Evolutionary conservation across 768 basidiomycete genomes (phyloP), one percentile per base, ranked within the genome.

Genomic region (Boletales sp.): DNA sequence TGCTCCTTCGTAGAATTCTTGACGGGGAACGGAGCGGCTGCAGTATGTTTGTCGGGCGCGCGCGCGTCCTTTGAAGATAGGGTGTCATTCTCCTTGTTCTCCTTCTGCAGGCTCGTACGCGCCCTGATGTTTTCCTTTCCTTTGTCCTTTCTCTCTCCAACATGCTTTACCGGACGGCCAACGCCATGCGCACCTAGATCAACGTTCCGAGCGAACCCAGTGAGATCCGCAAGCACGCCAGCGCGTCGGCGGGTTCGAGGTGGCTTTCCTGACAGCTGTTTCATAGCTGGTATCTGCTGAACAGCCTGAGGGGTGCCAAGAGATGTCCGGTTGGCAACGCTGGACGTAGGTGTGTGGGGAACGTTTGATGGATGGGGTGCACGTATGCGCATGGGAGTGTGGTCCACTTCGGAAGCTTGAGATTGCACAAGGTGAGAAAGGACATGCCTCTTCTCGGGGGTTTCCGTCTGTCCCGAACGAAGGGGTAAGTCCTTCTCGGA

Each of bases 161-260:
- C 46, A 13, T 39, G 58, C 41, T 10, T 65, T 12, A 28, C 38
- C 4, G 50, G 54, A 35, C 43, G 52, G 33, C 58, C 66, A 28
- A 68, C 48, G 15, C 67, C 67, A 45, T 65, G 69, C 14, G 61
- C 69, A 13, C 57, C 50, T 0, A 65, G 44, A 42, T 67, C 67
- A 43, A 65, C 65, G 28, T 70, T 69, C 40, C 62, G 64, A 50
- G 65, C 59, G 18, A 70, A 58, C 7, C 67, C 66, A 6, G 74
- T 77, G 25, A 77, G 56, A 47, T 79, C 75, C 10, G 60, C 67
- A 9, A 79, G 61, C 19, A 68, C 71, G 15, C 68, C 66, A 17
- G 48, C 63, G 11, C 59, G 66, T 15, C 61, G 55, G 41, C 66
- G 66, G 0, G 43, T 21, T 10, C 65, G 56, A 18, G 67, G 47